These are phyloP conservation scores for Fulvia fulva DNA, from an alignment of 2,329 filamentous ascomycete species.

Conservation along the genomic window DNA sequence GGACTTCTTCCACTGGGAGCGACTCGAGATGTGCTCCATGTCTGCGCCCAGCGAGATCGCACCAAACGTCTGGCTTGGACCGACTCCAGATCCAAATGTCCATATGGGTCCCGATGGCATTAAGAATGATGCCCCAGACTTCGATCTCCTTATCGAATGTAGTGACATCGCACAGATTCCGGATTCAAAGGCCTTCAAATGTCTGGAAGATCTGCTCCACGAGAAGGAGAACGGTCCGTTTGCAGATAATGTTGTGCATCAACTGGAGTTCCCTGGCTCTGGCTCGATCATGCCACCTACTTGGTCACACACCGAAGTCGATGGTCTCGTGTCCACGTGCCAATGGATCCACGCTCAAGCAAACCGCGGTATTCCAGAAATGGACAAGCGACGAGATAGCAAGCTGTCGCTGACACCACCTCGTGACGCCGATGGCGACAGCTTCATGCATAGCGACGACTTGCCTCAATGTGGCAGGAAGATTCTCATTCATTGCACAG, in stretches of 20 bases:
- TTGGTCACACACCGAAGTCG: conserved; percentile 77
- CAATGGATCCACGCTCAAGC: conserved; percentile 85
- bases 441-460: conserved; percentile 44
- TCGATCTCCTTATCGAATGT: conserved; percentile 81
- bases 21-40: conserved; percentile 90
- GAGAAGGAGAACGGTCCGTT: conserved; percentile 13
- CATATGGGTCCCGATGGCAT: conserved; percentile 31
- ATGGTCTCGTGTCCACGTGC: conserved; percentile 80
- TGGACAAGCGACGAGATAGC: conserved; percentile 39
- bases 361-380: conserved; percentile 41
- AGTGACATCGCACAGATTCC: conserved; percentile 77
- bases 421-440: conserved; percentile 53
- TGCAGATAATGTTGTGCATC: conserved; percentile 47
- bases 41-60: conserved; percentile 84
- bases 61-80: conserved; percentile 84
- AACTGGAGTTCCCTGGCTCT: conserved; percentile 84
- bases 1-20: conserved; percentile 86
- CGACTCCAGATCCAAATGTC: conserved; percentile 67
- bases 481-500: conserved; percentile 86
- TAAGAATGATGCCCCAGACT: conserved; percentile 50
- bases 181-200: conserved; percentile 62
- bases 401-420: conserved; percentile 35
- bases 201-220: conserved; percentile 55
- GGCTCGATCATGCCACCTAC: conserved; percentile 85
- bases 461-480: conserved; percentile 50